A percentile compares a stretch with the other conserved stretches of the same genome.
phyloP scores from a whole-genome alignment of 768 basidiomycete genomes.

The Pholiota molesta region DNA sequence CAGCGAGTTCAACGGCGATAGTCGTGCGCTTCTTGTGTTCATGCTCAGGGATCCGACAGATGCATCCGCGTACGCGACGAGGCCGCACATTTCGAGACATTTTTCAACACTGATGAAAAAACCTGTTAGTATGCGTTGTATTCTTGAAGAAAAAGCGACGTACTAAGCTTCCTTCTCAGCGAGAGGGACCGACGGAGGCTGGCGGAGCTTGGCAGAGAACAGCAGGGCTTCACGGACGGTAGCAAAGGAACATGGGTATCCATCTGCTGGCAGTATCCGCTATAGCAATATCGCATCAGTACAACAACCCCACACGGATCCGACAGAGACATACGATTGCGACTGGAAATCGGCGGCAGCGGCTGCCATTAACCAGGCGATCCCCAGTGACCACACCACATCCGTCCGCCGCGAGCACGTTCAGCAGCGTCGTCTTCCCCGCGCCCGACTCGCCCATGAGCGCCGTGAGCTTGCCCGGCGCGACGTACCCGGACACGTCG shows the following conservation, averaged over 20 bases:
- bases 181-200: conserved; percentile 64
- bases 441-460: conserved; percentile 68
- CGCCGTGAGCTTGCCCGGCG: conserved; percentile 80
- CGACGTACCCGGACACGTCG: conserved; percentile 79
- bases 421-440: conserved; percentile 61
- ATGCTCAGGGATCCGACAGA: conserved; percentile 67
- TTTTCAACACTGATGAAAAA: conserved; percentile 37
- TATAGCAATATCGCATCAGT: conserved; percentile 16
- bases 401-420: conserved; percentile 57
- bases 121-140: too few relatives aligned
- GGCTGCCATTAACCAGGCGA: conserved; percentile 57
- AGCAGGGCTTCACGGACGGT: conserved; percentile 85
- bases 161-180: conserved; percentile 83
- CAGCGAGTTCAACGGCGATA: conserved; percentile 87
- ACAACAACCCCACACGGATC: not conserved
- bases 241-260: conserved; percentile 77
- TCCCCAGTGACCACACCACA: conserved; percentile 54
- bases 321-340: conserved; percentile 46
- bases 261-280: conserved; percentile 84
- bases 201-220: conserved; percentile 82
- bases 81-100: conserved; percentile 65
- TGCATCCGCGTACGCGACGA: conserved; percentile 64
- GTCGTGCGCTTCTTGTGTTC: conserved; percentile 84
- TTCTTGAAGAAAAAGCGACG: conserved; percentile 33
- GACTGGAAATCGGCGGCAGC: conserved; percentile 60